A percentile compares a stretch with the other conserved stretches of the same genome.
Conservation (phyloP, 768 basidiomycete species). For the Piloderma croceum region DNA sequence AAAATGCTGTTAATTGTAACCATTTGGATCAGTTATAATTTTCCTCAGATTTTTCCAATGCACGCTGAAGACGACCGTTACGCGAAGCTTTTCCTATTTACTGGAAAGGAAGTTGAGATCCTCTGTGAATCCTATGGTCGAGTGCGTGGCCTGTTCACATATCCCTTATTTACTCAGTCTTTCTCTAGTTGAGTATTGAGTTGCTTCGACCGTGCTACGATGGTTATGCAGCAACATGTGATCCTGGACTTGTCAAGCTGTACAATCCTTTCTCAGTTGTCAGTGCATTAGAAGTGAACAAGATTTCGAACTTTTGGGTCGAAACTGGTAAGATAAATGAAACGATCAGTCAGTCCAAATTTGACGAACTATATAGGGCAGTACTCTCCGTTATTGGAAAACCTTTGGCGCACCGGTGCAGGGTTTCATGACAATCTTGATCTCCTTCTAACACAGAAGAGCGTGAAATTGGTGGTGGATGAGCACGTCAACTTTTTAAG, state of each 20-base stretch:
- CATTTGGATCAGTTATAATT: slow-evolving; percentile 7
- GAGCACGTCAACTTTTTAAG: slow-evolving; percentile 7
- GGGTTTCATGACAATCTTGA: slow-evolving; percentile 8
- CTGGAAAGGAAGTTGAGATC: too few species aligned
- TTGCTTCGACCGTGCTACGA: slow-evolving; percentile 4
- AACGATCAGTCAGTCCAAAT: slow-evolving; percentile 4
- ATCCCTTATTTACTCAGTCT: too few species aligned
- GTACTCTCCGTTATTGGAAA: slow-evolving; percentile 7
- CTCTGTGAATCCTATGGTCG: too few species aligned
- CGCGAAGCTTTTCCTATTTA: slow-evolving; percentile 8
- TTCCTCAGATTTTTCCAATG: slow-evolving; percentile 9
- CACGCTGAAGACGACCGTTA: slow-evolving; percentile 12
- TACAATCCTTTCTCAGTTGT: slow-evolving; percentile 10
- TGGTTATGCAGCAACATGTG: slow-evolving; percentile 6
- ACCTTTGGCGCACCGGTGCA: slow-evolving; percentile 7
- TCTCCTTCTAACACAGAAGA: slow-evolving; percentile 8
- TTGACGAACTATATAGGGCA: slow-evolving; percentile 7
- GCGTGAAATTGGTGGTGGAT: slow-evolving; percentile 7
- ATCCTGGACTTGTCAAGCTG: slow-evolving; percentile 5
- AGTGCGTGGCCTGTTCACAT: too few species aligned
- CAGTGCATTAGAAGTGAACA: slow-evolving; percentile 5
- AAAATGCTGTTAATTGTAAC: slow-evolving; percentile 4
- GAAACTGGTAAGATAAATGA: slow-evolving; percentile 10
- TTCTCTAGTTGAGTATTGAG: slow-evolving; percentile 3
- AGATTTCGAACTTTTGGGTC: slow-evolving; percentile 8